Percentiles rank a stretch among this genome's conserved stretches.
Conservation (phyloP, 2,329 filamentous ascomycete genomes). For the Colletotrichum sp. region DNA sequence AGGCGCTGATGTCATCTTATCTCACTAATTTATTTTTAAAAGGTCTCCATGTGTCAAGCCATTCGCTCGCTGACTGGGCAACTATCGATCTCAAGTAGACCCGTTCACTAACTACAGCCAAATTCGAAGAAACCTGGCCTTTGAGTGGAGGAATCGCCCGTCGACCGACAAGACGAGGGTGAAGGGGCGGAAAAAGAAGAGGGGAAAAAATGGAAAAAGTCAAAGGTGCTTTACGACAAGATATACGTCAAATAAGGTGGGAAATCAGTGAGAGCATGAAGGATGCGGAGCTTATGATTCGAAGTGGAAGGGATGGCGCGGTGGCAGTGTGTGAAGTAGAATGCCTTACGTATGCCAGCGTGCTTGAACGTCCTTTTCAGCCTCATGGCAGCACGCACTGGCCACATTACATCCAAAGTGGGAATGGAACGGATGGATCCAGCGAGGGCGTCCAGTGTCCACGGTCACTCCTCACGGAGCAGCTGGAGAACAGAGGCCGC, state of each 20-base stretch:
- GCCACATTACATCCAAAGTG: neutral
- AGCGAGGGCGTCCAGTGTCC: neutral
- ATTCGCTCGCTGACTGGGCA: neutral
- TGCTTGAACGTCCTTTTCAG: neutral
- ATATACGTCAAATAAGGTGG: neutral
- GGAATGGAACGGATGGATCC: neutral
- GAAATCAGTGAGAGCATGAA: neutral
- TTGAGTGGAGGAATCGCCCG: neutral
- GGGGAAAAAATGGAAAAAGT: neutral
- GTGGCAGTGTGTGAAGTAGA: neutral
- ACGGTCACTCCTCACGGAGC: neutral
- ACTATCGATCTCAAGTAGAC: neutral
- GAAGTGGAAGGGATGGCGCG: neutral
- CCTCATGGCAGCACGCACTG: slow-evolving; percentile 9
- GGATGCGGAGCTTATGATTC: neutral
- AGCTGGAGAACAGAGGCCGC: neutral
- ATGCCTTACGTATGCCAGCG: neutral
- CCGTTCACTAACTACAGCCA: neutral
- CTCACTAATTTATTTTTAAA: neutral
- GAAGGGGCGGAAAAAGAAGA: no score
- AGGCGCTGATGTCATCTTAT: neutral
- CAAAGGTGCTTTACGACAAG: neutral
- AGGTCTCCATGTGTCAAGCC: neutral
- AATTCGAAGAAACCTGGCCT: neutral
- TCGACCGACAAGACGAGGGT: neutral